phyloP scores from a whole-genome alignment of 805 yeast genomes.

The Metschnikowia orientalis region DNA sequence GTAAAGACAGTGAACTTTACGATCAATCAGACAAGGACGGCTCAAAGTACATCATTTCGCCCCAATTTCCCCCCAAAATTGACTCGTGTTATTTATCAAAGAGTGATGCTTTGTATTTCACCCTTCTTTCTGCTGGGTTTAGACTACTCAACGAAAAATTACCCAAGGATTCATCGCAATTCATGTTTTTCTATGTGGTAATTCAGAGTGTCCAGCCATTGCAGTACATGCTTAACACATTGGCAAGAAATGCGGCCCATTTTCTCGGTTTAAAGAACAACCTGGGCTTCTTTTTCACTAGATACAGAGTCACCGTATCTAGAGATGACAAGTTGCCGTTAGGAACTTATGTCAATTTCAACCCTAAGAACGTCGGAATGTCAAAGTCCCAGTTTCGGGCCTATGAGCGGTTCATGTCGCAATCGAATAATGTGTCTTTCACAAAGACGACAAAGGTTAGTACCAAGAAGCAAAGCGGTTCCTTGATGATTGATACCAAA shows the following conservation, averaged over 20 bases:
- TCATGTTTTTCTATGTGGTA: slow-evolving; percentile 35
- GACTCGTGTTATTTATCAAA: slow-evolving; percentile 13
- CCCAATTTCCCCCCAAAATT: slow-evolving; percentile 7
- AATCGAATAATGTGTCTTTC: slow-evolving; percentile 15
- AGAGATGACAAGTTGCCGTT: slow-evolving; percentile 34
- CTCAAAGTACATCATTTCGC: slow-evolving; percentile 11
- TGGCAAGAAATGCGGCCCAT: slow-evolving; percentile 26
- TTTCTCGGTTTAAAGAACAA: slow-evolving; percentile 17
- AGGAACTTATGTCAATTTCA: slow-evolving; percentile 30
- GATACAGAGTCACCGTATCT: slow-evolving; percentile 41
- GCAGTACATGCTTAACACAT: slow-evolving; percentile 22
- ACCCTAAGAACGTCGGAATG: slow-evolving; percentile 5
- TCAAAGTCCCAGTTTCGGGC: slow-evolving; percentile 6
- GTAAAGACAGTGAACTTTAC: slow-evolving; percentile 12
- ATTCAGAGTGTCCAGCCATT: slow-evolving; percentile 28
- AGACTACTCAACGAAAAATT: slow-evolving; percentile 33
- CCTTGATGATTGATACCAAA: slow-evolving; percentile 22
- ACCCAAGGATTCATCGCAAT: slow-evolving; percentile 25
- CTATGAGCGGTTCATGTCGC: slow-evolving; percentile 11
- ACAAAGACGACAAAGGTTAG: slow-evolving; percentile 22
- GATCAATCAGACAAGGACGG: slow-evolving; percentile 26
- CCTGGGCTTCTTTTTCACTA: slow-evolving; percentile 24
- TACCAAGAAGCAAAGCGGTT: slow-evolving; percentile 24
- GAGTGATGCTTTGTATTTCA: slow-evolving; percentile 42
- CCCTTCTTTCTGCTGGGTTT: slow-evolving; percentile 37